Evolutionary conservation across 23 red algal species (phyloP).

Genomic region (Gracilaria vermiculophylla): DNA sequence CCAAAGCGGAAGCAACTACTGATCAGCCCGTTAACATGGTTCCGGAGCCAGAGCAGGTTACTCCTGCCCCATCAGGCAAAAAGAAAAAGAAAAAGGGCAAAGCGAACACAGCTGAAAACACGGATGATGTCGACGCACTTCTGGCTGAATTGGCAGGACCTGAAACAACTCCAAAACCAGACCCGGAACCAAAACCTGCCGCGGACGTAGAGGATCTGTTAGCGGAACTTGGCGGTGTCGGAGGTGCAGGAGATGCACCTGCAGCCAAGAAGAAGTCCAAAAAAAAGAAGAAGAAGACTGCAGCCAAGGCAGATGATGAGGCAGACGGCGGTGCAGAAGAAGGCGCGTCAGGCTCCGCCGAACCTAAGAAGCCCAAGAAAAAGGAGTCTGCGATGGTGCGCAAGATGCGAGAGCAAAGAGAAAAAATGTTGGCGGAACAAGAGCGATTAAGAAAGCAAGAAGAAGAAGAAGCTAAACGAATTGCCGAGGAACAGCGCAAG

Average conservation of each 20-base stretch:
- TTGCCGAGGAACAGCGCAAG: conserved; percentile 44
- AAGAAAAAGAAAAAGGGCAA: conserved; percentile 83
- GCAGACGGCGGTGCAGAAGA: conserved; percentile 22
- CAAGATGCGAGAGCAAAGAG: conserved; percentile 69
- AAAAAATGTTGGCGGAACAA: conserved; percentile 61
- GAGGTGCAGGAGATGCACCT: conserved; percentile 4
- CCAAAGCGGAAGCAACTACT: not conserved
- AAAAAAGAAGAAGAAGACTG: conserved; percentile 86
- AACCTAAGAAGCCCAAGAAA: conserved; percentile 75
- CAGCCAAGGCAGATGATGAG: conserved; percentile 60
- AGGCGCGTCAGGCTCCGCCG: not conserved
- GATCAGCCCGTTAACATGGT: not conserved
- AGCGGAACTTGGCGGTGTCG: conserved; percentile 21
- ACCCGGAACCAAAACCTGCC: not conserved
- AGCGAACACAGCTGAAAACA: not conserved
- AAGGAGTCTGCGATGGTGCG: conserved; percentile 91
- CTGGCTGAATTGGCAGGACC: conserved; percentile 46
- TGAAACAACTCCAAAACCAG: not conserved
- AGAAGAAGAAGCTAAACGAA: conserved; percentile 35
- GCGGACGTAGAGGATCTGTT: conserved; percentile 22
- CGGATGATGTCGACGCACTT: conserved; percentile 64
- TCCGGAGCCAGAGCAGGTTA: conserved; percentile 25
- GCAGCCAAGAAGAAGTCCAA: conserved; percentile 82
- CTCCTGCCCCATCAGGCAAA: not conserved
- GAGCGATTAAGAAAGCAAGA: conserved; percentile 40